A percentile compares a stretch with the other conserved stretches of the same genome.
Conservation (phyloP, 768 basidiomycete genomes). For the Trichaptum fuscoviolaceum region DNA sequence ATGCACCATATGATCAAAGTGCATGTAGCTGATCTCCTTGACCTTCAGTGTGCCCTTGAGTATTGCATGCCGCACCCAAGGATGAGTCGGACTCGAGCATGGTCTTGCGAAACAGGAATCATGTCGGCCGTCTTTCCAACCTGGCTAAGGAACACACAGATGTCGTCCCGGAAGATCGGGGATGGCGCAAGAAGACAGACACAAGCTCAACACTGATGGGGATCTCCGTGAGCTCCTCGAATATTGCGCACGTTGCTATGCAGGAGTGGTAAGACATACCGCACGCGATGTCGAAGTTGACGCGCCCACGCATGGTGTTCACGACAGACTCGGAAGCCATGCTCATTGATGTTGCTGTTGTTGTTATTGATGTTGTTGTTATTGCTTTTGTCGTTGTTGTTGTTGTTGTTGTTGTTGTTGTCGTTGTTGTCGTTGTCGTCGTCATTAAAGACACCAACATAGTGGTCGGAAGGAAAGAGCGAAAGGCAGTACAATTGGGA, state of each 20-base stretch:
- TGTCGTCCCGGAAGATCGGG: conserved; percentile 98
- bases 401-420: too few relatives aligned
- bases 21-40: conserved; percentile 97
- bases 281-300: conserved; percentile 99
- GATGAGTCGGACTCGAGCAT: conserved; percentile 85
- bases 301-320: conserved; percentile 99
- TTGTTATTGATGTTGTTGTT: too few relatives aligned
- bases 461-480: too few relatives aligned
- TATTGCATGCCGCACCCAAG: conserved; percentile 99
- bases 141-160: conserved; percentile 94
- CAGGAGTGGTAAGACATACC: conserved; percentile 98
- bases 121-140: conserved; percentile 99
- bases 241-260: conserved; percentile 93
- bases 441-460: too few relatives aligned
- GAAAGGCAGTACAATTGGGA: too few relatives aligned
- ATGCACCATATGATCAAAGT: too few relatives aligned
- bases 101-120: conserved; percentile 83
- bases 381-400: too few relatives aligned
- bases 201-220: conserved; percentile 96
- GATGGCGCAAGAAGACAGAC: conserved; percentile 96
- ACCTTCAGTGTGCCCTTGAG: conserved; percentile 99
- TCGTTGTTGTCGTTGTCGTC: too few relatives aligned
- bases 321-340: conserved; percentile 98
- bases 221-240: conserved; percentile 98
- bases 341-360: too few relatives aligned